Percentiles rank a stretch among this genome's conserved stretches.
These are phyloP conservation scores for Podospora tetraspora DNA, from an alignment of 495 filamentous ascomycete species.

Conservation along the genomic window DNA sequence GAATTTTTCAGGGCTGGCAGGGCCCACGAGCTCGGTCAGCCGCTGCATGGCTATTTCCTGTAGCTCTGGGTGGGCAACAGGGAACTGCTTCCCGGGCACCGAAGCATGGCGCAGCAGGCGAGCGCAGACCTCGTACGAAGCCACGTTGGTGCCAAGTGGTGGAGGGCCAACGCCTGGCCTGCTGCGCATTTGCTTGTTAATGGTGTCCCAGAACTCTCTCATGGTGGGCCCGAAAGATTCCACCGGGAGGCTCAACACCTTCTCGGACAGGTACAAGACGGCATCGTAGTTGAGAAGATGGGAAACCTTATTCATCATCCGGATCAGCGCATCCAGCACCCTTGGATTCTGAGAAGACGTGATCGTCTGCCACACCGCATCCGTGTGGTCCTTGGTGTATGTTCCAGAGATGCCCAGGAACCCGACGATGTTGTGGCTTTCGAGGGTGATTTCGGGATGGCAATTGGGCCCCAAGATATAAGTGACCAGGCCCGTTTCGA, in stretches of 20 bases:
- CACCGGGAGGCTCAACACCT: slow-evolving; percentile 66
- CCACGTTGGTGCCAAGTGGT: neutral
- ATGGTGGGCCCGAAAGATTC: slow-evolving; percentile 49
- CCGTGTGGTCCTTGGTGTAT: slow-evolving; percentile 66
- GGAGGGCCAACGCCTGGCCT: neutral
- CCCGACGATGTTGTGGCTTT: slow-evolving; percentile 76
- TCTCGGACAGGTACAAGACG: slow-evolving; percentile 68
- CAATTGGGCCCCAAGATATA: slow-evolving; percentile 90
- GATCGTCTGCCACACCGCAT: slow-evolving; percentile 80
- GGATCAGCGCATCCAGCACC: slow-evolving; percentile 70
- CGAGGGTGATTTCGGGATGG: slow-evolving; percentile 79
- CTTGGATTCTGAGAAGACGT: slow-evolving; percentile 78
- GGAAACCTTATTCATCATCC: slow-evolving; percentile 66
- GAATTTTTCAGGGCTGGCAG: slow-evolving; percentile 30
- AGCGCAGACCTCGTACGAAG: slow-evolving; percentile 53
- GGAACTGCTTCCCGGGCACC: slow-evolving; percentile 35
- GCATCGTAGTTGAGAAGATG: slow-evolving; percentile 50
- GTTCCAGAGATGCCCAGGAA: slow-evolving; percentile 79
- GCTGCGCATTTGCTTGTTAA: slow-evolving; percentile 30
- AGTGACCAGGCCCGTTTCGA: slow-evolving; percentile 61
- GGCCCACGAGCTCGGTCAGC: slow-evolving; percentile 45
- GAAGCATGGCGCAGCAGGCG: slow-evolving; percentile 64
- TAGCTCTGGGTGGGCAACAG: slow-evolving; percentile 39
- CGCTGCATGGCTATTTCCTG: slow-evolving; percentile 57
- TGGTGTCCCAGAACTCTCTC: slow-evolving; percentile 45